Evolutionary conservation across 2,329 filamentous ascomycete species (phyloP).

Genomic region (Cladosporium sp.): DNA sequence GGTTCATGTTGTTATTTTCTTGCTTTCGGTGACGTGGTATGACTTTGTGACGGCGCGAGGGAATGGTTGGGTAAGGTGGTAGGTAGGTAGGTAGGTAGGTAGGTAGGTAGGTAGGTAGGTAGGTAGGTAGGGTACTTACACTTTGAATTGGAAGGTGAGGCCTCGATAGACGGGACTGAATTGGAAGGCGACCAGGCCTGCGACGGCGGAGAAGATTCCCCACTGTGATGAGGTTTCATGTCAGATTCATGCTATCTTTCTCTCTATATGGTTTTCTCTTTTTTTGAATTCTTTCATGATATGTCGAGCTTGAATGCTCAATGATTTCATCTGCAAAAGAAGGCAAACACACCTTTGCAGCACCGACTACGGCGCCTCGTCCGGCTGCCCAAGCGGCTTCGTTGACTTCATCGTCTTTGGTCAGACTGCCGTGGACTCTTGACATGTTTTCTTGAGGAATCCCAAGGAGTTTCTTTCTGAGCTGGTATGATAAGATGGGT

Average conservation of each 20-base stretch:
- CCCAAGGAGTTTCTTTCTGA: no score
- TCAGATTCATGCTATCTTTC: background rate
- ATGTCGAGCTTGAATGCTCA: no score
- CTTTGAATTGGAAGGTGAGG: conserved; percentile 70
- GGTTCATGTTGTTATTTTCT: no score
- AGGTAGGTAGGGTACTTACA: conserved; percentile 47
- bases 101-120: background rate
- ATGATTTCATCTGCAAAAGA: background rate
- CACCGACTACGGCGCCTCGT: conserved; percentile 62
- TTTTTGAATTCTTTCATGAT: conserved; percentile 10
- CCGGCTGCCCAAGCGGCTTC: conserved; percentile 67
- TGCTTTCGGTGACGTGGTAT: no score
- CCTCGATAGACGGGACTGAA: conserved; percentile 68
- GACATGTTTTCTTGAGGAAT: conserved; percentile 7
- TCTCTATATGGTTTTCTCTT: background rate
- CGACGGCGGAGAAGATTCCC: conserved; percentile 60
- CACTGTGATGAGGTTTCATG: conserved; percentile 45
- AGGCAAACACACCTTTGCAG: conserved; percentile 50
- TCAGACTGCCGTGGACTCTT: conserved; percentile 48
- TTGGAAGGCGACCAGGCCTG: conserved; percentile 58
- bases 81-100: no score
- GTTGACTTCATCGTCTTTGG: conserved; percentile 60
- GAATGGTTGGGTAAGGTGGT: no score
- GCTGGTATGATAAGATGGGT: no score
- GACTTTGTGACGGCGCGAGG: no score